Conservation (phyloP, 2,329 filamentous ascomycete genomes). For the Colletotrichum agaves region DNA sequence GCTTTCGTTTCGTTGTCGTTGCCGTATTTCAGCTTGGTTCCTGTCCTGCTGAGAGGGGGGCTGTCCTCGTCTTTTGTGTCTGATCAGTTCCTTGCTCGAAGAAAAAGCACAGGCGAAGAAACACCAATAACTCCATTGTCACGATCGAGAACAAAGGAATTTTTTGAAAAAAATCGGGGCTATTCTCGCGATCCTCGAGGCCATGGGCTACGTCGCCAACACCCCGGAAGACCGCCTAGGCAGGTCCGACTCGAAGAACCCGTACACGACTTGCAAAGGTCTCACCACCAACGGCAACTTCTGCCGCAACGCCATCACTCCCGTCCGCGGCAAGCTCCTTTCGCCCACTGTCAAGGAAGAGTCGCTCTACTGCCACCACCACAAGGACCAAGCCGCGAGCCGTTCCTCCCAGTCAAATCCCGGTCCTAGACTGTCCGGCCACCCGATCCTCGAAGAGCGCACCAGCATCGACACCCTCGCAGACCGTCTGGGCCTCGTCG, state of each 20-base stretch:
- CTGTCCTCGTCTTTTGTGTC: neutral
- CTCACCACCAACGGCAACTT: slow-evolving; percentile 85
- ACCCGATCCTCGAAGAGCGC: slow-evolving; percentile 70
- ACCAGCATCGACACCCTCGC: slow-evolving; percentile 90
- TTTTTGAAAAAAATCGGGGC: neutral
- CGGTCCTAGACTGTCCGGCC: slow-evolving; percentile 53
- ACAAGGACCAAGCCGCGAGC: slow-evolving; percentile 86
- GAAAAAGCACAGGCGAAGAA: neutral
- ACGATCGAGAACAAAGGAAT: slow-evolving; percentile 2
- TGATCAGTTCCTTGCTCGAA: neutral
- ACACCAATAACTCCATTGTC: neutral
- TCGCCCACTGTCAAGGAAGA: slow-evolving; percentile 55
- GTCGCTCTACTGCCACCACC: slow-evolving; percentile 91
- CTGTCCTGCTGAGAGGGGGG: neutral
- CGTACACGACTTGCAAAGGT: slow-evolving; percentile 86
- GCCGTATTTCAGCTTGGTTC: neutral
- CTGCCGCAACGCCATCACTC: slow-evolving; percentile 78
- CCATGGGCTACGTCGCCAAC: slow-evolving; percentile 73
- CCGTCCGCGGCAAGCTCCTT: slow-evolving; percentile 39
- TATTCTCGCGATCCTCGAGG: slow-evolving; percentile 24
- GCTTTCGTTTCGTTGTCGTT: slow-evolving; percentile 1
- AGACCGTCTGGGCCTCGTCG: slow-evolving; percentile 80
- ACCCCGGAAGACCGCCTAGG: slow-evolving; percentile 85
- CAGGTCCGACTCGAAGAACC: slow-evolving; percentile 86
- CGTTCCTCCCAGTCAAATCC: slow-evolving; percentile 58